Base-by-base conservation (phyloP, 805 yeast species). In the Saccharomycopsis sp. region DNA sequence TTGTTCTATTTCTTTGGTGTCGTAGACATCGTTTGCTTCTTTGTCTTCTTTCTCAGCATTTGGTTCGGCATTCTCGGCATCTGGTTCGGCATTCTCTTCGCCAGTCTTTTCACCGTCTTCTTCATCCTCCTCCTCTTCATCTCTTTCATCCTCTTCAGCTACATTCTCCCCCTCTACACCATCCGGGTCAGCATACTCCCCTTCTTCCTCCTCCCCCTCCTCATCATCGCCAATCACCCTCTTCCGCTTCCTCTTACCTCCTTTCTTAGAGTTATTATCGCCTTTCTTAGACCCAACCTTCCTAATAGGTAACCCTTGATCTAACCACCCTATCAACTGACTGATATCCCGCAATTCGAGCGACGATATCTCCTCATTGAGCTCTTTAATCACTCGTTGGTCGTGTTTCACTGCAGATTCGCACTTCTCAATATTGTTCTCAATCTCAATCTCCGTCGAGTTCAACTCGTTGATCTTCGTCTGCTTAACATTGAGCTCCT, bases 391-490 rank as follows among this genome's bases (percentile, higher is more conserved):
- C 55, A 75, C 78, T 20, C 72, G 77, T 47, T 75, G 71, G 12
- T 79, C 66, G 23, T 72, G 70, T 38, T 65, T 70, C 2, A 75
- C 64, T 2, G 75, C 64, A 1, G 73, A 67, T 58, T 76, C 77
- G 59, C 78, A 77, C 63, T 82, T 84, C 58, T 86, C 92, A 55
- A 85, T 70, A 64, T 81, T 81, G 65, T 83, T 85, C 29, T 78
- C 79, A 25, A 86, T 70, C 66, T 87, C 93, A 53, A 87, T 78
- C 68, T 87, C 91, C 17, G 75, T 74, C 5, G 89, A 82, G 65
- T 82, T 79, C 64, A 85, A 77, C 38, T 79, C 78, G 61, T 84
- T 83, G 56, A 84, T 76, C 56, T 77, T 72, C 5, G 72, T 71
- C 59, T 70, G 70, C 59, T 75, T 74, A 3, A 67, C 73, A 38